These are phyloP conservation scores for Nakazawaea laoshanensis DNA, from an alignment of 805 yeast species.

Conservation along the genomic window DNA sequence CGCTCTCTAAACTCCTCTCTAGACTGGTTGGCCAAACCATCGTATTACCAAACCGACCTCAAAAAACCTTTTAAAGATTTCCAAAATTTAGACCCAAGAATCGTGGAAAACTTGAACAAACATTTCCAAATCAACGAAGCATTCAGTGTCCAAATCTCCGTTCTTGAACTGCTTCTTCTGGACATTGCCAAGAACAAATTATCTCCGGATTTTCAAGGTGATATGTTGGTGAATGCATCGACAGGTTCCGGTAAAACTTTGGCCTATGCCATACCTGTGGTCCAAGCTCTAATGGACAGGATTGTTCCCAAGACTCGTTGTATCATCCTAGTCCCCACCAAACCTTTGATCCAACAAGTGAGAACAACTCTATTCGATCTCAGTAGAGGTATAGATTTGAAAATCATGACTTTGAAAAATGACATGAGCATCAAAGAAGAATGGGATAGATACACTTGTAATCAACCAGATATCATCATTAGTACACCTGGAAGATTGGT, in stretches of 20 bases:
- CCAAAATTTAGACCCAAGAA: slow-evolving; percentile 28
- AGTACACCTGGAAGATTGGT: slow-evolving; percentile 78
- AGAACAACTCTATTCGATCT: slow-evolving; percentile 50
- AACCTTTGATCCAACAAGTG: slow-evolving; percentile 80
- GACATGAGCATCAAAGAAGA: slow-evolving; percentile 53
- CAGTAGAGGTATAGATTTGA: slow-evolving; percentile 58
- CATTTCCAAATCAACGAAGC: slow-evolving; percentile 43
- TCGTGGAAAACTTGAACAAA: slow-evolving; percentile 36
- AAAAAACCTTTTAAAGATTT: slow-evolving; percentile 42
- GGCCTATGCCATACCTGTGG: slow-evolving; percentile 78
- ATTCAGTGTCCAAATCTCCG: slow-evolving; percentile 70
- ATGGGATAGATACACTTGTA: slow-evolving; percentile 32
- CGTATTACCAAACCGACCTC: slow-evolving; percentile 39
- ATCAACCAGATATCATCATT: slow-evolving; percentile 59
- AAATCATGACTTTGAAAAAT: slow-evolving; percentile 54
- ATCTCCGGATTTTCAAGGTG: slow-evolving; percentile 55
- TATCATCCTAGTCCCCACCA: slow-evolving; percentile 81
- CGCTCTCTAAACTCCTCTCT: slow-evolving; percentile 27
- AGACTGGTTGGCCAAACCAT: slow-evolving; percentile 65
- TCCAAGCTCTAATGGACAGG: slow-evolving; percentile 57
- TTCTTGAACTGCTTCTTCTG: slow-evolving; percentile 43
- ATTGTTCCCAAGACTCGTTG: slow-evolving; percentile 69
- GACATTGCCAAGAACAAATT: slow-evolving; percentile 30
- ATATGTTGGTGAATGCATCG: slow-evolving; percentile 82
- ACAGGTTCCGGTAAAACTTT: slow-evolving; percentile 96